Evolutionary conservation across 768 basidiomycete species (phyloP), one percentile per base, ranked within the genome.

Genomic region (Obba rivulosa): DNA sequence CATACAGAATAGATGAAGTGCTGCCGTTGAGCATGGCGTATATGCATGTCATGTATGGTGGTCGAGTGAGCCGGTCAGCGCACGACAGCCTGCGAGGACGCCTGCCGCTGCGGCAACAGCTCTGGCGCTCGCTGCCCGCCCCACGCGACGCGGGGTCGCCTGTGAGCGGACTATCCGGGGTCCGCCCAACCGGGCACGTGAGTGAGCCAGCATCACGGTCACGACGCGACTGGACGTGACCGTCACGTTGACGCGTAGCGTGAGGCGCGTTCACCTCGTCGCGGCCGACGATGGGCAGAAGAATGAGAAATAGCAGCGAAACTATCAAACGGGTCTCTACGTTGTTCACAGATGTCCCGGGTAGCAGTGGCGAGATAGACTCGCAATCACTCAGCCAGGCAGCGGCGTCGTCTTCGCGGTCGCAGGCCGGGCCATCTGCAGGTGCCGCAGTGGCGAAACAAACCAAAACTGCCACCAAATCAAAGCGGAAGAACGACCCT

Each of bases 11-110:
- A 50, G 49, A 64, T 57, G 54, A 64, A 60, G 45, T 64, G 63
- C 47, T 61, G 56, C 51, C 63, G 56, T 41, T 64, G 63, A 52
- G 57, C 63, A 60, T 64, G 49, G 57, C 58, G 59, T 52, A 57
- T 58, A 59, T 48, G 60, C 62, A 64, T 64, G 57, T 52, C 63
- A 64, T 61, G 52, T 61, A 58, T 47, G 47, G 47, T 43, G 7
- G 43, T 45, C 23, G 43, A 16, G 20, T 37, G 20, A 25, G 22
- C 41, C 28, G 18, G 46, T 34, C 48, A 36, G 28, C 22, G 24
- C 39, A 36, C 41, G 41, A 24, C 20, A 41, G n/a, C 14, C 5
- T 38, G 25, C 21, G 24, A 38, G 47, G 45, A 48, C 36, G n/a
- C 23, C 34, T 36, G 41, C 34, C 36, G 10, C n/a, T 40, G 8